These are phyloP conservation scores for Dendrothele bispora DNA, from an alignment of 768 basidiomycete genomes.

Conservation along the genomic window DNA sequence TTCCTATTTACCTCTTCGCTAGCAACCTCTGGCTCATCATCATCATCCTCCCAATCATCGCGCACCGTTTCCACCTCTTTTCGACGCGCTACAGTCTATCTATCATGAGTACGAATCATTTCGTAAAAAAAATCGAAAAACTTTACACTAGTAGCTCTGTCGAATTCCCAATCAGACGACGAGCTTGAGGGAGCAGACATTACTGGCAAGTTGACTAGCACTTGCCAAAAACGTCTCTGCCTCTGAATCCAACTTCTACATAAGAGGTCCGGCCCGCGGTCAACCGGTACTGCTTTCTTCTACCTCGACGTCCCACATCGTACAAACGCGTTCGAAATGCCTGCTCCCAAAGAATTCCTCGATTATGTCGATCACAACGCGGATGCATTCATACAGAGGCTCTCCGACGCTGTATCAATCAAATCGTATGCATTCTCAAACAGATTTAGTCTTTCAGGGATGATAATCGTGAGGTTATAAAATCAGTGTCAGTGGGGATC, in stretches of 20 bases:
- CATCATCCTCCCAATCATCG: constrained; percentile 63
- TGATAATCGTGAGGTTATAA: not conserved
- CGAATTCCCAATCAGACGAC: too few species aligned
- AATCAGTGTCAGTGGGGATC: constrained; percentile 68
- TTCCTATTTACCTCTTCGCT: constrained; percentile 44
- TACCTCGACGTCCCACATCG: too few species aligned
- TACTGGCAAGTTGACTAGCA: too few species aligned
- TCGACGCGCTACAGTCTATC: too few species aligned
- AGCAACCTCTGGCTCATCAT: constrained; percentile 42
- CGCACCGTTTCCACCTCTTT: constrained; percentile 26
- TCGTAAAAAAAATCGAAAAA: too few species aligned
- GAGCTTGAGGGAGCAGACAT: too few species aligned
- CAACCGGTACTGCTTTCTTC: too few species aligned
- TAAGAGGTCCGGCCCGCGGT: too few species aligned
- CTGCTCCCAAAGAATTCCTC: constrained; percentile 49
- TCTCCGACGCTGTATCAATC: constrained; percentile 81
- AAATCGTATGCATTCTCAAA: constrained; percentile 32
- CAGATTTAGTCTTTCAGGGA: constrained; percentile 3
- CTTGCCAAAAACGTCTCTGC: too few species aligned
- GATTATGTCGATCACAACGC: constrained; percentile 67
- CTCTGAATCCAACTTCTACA: too few species aligned
- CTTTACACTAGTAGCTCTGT: too few species aligned
- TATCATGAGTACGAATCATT: too few species aligned
- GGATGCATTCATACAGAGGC: constrained; percentile 72
- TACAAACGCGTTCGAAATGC: constrained; percentile 37